Evolutionary conservation across 805 yeast species (phyloP), one percentile per base, ranked within the genome.

Genomic region (Brettanomyces custersianus): DNA sequence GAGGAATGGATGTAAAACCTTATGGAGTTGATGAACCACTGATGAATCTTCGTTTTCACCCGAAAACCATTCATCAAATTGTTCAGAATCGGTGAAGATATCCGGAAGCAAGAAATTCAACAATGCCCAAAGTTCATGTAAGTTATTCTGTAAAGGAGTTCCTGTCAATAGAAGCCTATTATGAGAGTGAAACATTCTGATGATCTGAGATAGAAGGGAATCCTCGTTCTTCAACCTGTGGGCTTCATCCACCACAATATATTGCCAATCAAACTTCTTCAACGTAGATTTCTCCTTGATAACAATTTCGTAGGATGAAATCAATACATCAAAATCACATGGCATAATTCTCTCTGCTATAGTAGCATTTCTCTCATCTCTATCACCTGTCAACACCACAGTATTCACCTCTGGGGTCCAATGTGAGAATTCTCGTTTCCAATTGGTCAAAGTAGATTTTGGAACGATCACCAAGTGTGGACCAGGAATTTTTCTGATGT

Each of bases 321-420:
- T 65, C 3, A 77, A 68, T 13, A 82, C 84, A 47, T 82, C 90
- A 50, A 82, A 82, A 42, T 79, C 73, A 48, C 85, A 77, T 4
- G 67, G 43, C 49, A 77, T 38, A 11, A 82, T 51, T 34, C 62
- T 63, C 20, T 68, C 54, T 34, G 67, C 62, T 28, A 81, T 70
- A 40, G 80, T 52, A 10, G 70, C 61, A 13, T 67, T 60, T 55
- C 94, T 69, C 43, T 73, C 70, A 15, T 77, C 81, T 52, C 80
- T 81, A 44, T 77, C 81, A 49, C 94, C 94, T 42, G 80, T 85
- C 29, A 82, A 51, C 16, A 81, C 73, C 48, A 82, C 65, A 0
- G 80, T 78, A 33, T 70, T 74, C 3, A 82, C 79, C 32, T 81
- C 87, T 2, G 92, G 92, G 3, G 84, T 80, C 92, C 92, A 82